Evolutionary conservation across 257 asterid genomes (phyloP).

Genomic region (Petrea volubilis): DNA sequence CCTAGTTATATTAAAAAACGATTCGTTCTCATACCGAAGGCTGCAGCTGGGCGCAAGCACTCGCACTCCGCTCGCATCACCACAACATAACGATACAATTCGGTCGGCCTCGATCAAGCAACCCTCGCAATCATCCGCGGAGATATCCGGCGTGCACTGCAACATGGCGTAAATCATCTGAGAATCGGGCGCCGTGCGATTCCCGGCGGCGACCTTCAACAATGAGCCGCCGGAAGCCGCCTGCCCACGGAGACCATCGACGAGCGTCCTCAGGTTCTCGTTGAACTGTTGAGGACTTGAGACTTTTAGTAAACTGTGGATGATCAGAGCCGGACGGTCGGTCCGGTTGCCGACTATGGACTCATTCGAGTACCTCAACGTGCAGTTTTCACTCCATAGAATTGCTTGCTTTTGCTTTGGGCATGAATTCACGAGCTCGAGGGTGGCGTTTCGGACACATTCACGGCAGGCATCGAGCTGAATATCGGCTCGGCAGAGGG

Average conservation of each 20-base stretch:
- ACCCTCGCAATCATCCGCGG: neutral
- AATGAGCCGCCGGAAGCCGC: slow-evolving; percentile 3
- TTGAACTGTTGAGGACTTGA: neutral
- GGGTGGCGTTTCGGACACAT: neutral
- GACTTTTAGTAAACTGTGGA: fast-evolving
- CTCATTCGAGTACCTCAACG: neutral
- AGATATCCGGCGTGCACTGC: slow-evolving; percentile 27
- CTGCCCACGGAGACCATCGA: neutral
- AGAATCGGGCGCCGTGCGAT: neutral
- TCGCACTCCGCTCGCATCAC: neutral
- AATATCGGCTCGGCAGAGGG: neutral
- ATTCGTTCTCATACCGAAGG: neutral
- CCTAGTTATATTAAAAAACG: slow-evolving; percentile 11
- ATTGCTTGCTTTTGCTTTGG: neutral
- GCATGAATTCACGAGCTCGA: neutral
- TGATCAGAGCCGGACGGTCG: neutral
- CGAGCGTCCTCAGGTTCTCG: neutral
- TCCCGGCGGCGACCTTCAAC: slow-evolving; percentile 12
- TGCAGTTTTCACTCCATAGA: neutral
- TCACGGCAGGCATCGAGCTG: neutral
- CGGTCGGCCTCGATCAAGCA: neutral
- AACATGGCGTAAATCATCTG: slow-evolving; percentile 6
- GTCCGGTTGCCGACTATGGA: neutral
- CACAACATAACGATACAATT: neutral
- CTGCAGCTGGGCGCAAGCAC: slow-evolving; percentile 6